phyloP scores from a whole-genome alignment of 192 early-diverging fungal species.

The Backusella tarrabulga region DNA sequence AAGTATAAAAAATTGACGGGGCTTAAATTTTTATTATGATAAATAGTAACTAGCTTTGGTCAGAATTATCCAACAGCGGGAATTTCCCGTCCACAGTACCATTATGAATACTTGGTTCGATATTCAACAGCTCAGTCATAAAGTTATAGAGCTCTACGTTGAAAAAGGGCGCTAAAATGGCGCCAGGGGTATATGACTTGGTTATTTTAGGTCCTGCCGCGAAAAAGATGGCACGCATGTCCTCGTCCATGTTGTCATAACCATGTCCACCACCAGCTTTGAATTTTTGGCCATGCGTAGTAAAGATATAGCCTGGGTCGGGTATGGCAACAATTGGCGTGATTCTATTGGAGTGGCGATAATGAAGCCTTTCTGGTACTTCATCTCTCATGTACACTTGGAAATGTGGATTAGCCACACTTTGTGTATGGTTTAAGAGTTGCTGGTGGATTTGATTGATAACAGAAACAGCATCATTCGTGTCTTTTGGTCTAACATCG shows the following conservation, averaged over 20 bases:
- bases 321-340: conserved; percentile 72
- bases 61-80: neutral
- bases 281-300: conserved; percentile 13
- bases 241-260: conserved; percentile 67
- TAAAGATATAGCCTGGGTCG: conserved; percentile 60
- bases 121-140: conserved; percentile 52
- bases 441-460: conserved; percentile 48
- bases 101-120: conserved; percentile 68
- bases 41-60: neutral
- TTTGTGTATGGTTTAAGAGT: conserved; percentile 39
- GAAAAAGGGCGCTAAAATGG: conserved; percentile 45
- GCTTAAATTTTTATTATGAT: neutral
- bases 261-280: conserved; percentile 71
- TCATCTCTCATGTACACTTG: conserved; percentile 70
- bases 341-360: conserved; percentile 61
- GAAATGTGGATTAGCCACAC: conserved; percentile 39
- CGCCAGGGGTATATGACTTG: neutral
- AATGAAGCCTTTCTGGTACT: conserved; percentile 72
- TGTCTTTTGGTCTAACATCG: conserved; percentile 54
- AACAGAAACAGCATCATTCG: conserved; percentile 22
- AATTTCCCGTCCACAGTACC: conserved; percentile 49
- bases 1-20: neutral
- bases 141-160: conserved; percentile 78
- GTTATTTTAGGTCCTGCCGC: conserved; percentile 63
- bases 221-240: conserved; percentile 88